A percentile compares a stretch with the other conserved stretches of the same genome.
Evolutionary conservation across 2,329 filamentous ascomycete species (phyloP).

Genomic region (Neopestalotiopsis sp.): DNA sequence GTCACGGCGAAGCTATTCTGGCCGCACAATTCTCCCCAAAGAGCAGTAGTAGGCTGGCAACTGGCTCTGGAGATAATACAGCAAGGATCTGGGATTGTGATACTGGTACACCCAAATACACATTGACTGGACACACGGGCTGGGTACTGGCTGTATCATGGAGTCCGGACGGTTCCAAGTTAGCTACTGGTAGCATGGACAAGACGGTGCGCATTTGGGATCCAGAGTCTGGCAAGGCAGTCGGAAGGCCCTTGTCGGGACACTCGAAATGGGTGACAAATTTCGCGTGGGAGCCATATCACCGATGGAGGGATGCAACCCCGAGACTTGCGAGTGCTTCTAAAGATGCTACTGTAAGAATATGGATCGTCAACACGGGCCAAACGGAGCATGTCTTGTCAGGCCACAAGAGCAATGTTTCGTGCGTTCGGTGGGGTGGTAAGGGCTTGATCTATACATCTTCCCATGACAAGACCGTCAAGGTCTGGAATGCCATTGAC

Average conservation of each 20-base stretch:
- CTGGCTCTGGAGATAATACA: conserved; percentile 88
- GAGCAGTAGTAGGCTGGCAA: conserved; percentile 78
- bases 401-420: conserved; percentile 81
- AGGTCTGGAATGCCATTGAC: conserved; percentile 83
- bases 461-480: conserved; percentile 91
- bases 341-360: conserved; percentile 85
- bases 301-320: conserved; percentile 75
- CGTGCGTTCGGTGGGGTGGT: conserved; percentile 95
- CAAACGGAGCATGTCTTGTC: conserved; percentile 81
- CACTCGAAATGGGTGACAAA: conserved; percentile 90
- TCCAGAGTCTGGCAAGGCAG: conserved; percentile 75
- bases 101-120: conserved; percentile 86
- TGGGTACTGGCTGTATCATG: conserved; percentile 91
- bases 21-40: conserved; percentile 84
- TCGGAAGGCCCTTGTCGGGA: conserved; percentile 77
- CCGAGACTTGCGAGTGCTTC: conserved; percentile 84
- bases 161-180: conserved; percentile 79
- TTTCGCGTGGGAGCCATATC: conserved; percentile 92
- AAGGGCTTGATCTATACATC: conserved; percentile 81
- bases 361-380: conserved; percentile 84
- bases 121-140: conserved; percentile 82
- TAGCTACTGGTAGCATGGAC: conserved; percentile 93
- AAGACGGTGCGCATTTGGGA: conserved; percentile 85
- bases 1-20: conserved; percentile 90
- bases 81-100: conserved; percentile 95